Evolutionary conservation across 148 eudicot species (phyloP).

Genomic region (Vaccinium myrtillus): DNA sequence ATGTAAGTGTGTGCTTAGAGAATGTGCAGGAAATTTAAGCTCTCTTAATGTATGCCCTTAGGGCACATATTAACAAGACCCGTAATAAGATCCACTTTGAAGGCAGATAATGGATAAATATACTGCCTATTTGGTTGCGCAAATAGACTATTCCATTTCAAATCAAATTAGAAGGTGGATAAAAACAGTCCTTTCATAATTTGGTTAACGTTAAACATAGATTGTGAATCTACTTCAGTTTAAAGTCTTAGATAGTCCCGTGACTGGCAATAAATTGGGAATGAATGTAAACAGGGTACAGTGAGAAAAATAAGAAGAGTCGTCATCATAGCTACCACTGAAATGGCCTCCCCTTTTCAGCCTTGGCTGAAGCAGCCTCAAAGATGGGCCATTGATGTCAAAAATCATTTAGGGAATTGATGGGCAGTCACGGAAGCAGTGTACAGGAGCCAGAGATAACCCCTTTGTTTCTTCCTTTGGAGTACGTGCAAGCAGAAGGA

Average conservation of each 20-base stretch:
- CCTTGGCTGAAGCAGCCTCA: conserved; percentile 6
- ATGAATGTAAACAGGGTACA: neutral
- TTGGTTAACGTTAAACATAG: neutral
- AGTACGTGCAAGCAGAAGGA: neutral
- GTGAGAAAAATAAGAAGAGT: neutral
- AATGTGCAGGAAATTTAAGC: neutral
- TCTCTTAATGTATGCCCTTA: neutral
- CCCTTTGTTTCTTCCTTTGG: neutral
- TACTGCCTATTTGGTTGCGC: too few species aligned
- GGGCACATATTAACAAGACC: neutral
- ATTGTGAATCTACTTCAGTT: neutral
- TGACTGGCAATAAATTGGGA: neutral
- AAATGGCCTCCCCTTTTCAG: neutral
- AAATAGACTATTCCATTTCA: too few species aligned
- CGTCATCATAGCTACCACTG: neutral
- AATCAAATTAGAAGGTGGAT: too few species aligned
- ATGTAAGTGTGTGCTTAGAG: neutral
- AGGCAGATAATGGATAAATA: too few species aligned
- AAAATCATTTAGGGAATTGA: neutral
- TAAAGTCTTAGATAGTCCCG: neutral
- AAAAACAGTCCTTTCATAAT: neutral
- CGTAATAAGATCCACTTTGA: too few species aligned
- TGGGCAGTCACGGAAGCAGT: neutral
- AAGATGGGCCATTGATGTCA: neutral
- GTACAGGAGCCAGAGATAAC: neutral